Evolutionary conservation across 306 rosid species (phyloP), one percentile per base, ranked within the genome.

Genomic region (Trifolium subterraneum): DNA sequence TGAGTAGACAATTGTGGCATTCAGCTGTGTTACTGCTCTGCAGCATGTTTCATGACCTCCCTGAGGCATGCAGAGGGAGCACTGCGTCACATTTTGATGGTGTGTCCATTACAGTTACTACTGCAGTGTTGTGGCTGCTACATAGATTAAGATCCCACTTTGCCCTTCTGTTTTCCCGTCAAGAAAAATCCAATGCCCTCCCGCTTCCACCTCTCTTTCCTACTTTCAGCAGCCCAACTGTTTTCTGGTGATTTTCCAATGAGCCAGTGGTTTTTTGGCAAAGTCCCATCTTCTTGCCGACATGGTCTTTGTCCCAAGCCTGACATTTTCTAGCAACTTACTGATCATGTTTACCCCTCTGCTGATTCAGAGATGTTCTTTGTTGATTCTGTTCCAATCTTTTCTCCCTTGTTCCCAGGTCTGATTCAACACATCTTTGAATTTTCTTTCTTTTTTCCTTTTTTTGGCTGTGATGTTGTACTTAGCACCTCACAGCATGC

Each of bases 231-330:
- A 18, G 16, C 50, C 64, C 36, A 36, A 19, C 44, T 8, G 47
- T 70, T 20, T 35, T 71, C 52, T 55, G 38, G 38, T 39, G 19
- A 41, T 58, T 50, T 35, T 8, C 13, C 38, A 36, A 54, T 0
- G 13, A 35, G 51, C 25, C 63, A 14, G 39, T 73, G 45, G 62
- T 61, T 71, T 71, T 25, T 15, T 3, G 39, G 76, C 44, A 19
- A 23, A 70, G 56, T 42, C 42, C 58, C 36, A 23, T 25, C 36
- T 56, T 23, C 64, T 52, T 52, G 12, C 14, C 25, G 23, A 19
- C 60, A 52, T 52, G 60, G 19, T 19, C 19, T 15, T 52, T 52
- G 14, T 20, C 25, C 60, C 60, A 22, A 52, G 19, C 58, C 58
- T 52, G 14, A 7, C 29, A 52, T 52, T 52, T 54, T 20, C 13